Evolutionary conservation across 2,329 filamentous ascomycete species (phyloP), one percentile per base, ranked within the genome.

Genomic region (Tolypocladium paradoxum): DNA sequence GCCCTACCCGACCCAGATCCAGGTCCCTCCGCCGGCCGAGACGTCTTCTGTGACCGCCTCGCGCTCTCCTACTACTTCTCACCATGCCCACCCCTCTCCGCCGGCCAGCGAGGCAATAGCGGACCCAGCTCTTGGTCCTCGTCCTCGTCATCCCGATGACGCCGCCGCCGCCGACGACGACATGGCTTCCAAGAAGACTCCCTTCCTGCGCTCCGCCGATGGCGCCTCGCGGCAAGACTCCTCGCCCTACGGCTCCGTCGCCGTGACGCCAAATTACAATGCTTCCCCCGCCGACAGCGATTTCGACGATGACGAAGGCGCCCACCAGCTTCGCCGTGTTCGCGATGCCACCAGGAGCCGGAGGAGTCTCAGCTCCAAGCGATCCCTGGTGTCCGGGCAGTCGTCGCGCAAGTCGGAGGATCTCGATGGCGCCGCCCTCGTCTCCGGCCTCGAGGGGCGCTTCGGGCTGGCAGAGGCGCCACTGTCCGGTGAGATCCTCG

Each of bases 371-470:
- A 62, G 57, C 40, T 68, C 68, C 20, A 61, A 61, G 37, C 68
- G 63, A 22, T 71, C 68, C 33, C 55, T 55, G 20, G 50, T 60
- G 18, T 67, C 66, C 9, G 62, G 61, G 43, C 64, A 64, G 48
- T 67, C 68, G 14, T 68, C 64, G 8, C 61, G 68, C 40, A 54
- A 67, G 27, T 78, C 78, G 4, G 74, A 77, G 43, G 77, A 79
- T 55, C 66, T 81, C 22, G 76, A 77, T 31, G 73, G 73, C 35
- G 73, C 76, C 18, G 70, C 75, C 34, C 68, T 81, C n/a, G 71
- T 75, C 38, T 73, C 75, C 22, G 76, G 79, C 33, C 67, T 79
- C 7, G 78, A 80, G 40, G 74, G 77, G 48, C 74, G 79, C 38
- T 77, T 78, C 60, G 72, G 76, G 31, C 63, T 78, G n/a, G 68